A percentile compares a stretch with the other conserved stretches of the same genome.
These are phyloP conservation scores for Wallemia mellicola DNA, from an alignment of 1,284 basidiomycete genomes.

Conservation along the genomic window DNA sequence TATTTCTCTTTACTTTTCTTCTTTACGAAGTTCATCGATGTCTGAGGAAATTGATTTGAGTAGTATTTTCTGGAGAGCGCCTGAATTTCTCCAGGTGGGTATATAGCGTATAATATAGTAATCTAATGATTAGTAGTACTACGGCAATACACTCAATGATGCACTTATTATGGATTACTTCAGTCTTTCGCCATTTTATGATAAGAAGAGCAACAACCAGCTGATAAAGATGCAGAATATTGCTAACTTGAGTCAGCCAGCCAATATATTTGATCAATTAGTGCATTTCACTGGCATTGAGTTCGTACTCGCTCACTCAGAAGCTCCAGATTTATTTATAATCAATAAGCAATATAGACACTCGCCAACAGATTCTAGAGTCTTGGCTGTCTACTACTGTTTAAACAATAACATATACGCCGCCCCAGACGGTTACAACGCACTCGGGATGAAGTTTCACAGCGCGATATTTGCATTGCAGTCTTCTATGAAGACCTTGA, in stretches of 20 bases:
- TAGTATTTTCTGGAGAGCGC: background rate
- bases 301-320: conserved; percentile 43
- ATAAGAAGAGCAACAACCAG: conserved; percentile 65
- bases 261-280: conserved; percentile 48
- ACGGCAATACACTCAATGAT: conserved; percentile 22
- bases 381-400: conserved; percentile 50
- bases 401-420: conserved; percentile 61
- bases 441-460: conserved; percentile 41
- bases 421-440: conserved; percentile 45
- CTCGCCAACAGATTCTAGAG: conserved; percentile 42
- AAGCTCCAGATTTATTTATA: conserved; percentile 46
- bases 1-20: background rate
- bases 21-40: background rate
- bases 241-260: conserved; percentile 31
- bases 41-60: background rate
- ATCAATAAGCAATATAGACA: conserved; percentile 55
- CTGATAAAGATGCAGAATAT: conserved; percentile 64
- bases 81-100: background rate
- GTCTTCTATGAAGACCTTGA: conserved; percentile 3
- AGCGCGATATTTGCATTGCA: conserved; percentile 6
- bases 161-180: conserved; percentile 64
- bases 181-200: conserved; percentile 55
- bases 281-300: conserved; percentile 45
- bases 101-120: background rate
- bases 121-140: background rate